A percentile compares a stretch with the other conserved stretches of the same genome.
Conservation (phyloP, 2,329 filamentous ascomycete species). For the Cadophora luteo-olivacea region DNA sequence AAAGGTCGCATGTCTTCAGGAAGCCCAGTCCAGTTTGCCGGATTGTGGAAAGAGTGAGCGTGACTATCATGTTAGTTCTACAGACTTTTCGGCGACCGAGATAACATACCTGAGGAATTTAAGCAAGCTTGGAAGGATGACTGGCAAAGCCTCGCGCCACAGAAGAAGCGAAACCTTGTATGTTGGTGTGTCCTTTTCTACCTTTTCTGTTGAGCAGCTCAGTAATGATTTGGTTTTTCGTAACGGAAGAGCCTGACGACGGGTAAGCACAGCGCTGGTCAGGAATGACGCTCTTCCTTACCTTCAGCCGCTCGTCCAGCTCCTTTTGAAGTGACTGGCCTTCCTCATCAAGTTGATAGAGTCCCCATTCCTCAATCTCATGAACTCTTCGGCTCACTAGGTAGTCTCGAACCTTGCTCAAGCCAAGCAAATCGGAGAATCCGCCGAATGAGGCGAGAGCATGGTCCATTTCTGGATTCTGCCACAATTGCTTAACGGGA, state of each 20-base stretch:
- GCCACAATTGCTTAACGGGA: constrained; percentile 85
- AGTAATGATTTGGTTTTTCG: constrained; percentile 90
- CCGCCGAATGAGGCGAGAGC: constrained; percentile 76
- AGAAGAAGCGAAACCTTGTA: constrained; percentile 79
- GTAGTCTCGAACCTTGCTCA: constrained; percentile 83
- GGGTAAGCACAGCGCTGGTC: not conserved
- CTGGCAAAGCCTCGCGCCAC: constrained; percentile 85
- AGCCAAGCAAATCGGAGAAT: constrained; percentile 80
- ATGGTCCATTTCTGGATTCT: constrained; percentile 69
- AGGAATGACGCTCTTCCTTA: constrained; percentile 47
- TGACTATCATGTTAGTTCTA: constrained; percentile 58
- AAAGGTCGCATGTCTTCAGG: constrained; percentile 78
- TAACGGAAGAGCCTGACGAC: constrained; percentile 68
- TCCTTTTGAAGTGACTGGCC: constrained; percentile 80
- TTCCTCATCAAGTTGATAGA: constrained; percentile 76
- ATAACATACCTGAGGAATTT: constrained; percentile 71
- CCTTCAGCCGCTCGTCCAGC: constrained; percentile 77
- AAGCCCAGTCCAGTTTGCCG: constrained; percentile 80
- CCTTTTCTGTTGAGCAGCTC: constrained; percentile 89
- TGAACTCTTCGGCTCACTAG: constrained; percentile 76
- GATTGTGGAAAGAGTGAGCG: constrained; percentile 90
- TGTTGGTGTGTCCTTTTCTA: constrained; percentile 74
- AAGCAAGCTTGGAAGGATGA: constrained; percentile 84
- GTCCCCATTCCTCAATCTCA: constrained; percentile 82
- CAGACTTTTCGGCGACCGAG: constrained; percentile 23